Base-by-base conservation (phyloP, 345 rosid genomes). In the Psidium guajava region DNA sequence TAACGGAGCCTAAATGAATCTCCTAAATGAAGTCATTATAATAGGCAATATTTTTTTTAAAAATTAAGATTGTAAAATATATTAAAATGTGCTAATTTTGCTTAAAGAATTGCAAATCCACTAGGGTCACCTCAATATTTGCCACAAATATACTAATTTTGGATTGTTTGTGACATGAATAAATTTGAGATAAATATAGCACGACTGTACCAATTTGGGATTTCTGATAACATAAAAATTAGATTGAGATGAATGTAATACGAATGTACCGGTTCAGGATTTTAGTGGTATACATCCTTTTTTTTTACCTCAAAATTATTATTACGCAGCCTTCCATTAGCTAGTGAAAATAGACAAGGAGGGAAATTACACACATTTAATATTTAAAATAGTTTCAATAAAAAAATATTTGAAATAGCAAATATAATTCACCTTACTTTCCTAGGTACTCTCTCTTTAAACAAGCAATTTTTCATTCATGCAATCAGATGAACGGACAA, bases 131-230 rank as follows among this genome's bases (percentile, higher is more conserved):
- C 24, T 54, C 56, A 0, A 6, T 20, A 54, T 54, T 54, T 20
- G 3, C 6, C 56, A 54, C 24, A 54, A 20, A 2, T 3, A 20
- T 20, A 54, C 1, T 21, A 54, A 54, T 54, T 20, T 54, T 18
- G 57, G 1, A 20, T 54, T 20, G 11, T 54, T 54, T 54, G 25
- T 5, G 56, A 54, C 22, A 20, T 54, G 10, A 20, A 54, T 2
- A 2, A 54, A 3, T 54, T 54, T 8, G 4, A 3, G 57, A 1
- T 54, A 54, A 18, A 54, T 54, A 4, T 18, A 22, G 21, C 10
- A 0, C 1, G 0, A 16, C 0, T 54, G 7, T 20, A 7, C 5
- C 4, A 3, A 20, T 20, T 8, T 8, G 21, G 18, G 56, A 54
- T 6, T 54, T 54, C 8, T 54, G 7, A 6, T 54, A 21, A 54